Evolutionary conservation across 805 yeast genomes (phyloP).

Genomic region (Nakazawaea molendinolei): DNA sequence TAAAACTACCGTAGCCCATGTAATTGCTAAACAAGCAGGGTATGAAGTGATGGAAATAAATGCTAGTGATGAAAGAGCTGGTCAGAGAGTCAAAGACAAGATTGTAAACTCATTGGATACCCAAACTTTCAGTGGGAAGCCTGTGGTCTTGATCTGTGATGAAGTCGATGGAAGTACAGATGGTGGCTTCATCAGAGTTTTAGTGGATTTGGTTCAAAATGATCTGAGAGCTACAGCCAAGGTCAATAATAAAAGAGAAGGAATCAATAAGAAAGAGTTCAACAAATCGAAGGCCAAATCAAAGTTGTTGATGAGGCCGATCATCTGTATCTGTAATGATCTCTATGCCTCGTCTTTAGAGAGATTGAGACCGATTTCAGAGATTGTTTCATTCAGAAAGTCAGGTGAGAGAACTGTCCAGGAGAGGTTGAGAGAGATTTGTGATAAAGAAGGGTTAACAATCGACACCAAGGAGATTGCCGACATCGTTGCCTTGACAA

Average conservation of each 20-base stretch:
- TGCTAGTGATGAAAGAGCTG: conserved; percentile 76
- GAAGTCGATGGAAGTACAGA: conserved; percentile 83
- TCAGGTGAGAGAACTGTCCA: conserved; percentile 43
- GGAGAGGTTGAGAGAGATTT: conserved; percentile 43
- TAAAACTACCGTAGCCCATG: conserved; percentile 83
- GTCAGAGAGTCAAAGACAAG: conserved; percentile 46
- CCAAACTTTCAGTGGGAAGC: conserved; percentile 60
- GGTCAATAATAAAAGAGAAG: conserved; percentile 17
- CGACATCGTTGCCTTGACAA: conserved; percentile 62
- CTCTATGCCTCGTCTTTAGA: conserved; percentile 71
- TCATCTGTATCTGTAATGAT: conserved; percentile 89
- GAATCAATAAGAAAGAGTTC: conserved; percentile 19
- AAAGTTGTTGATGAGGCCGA: conserved; percentile 64
- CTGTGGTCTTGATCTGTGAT: conserved; percentile 80
- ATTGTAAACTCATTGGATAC: conserved; percentile 58
- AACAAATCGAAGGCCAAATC: conserved; percentile 26
- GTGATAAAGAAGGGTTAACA: conserved; percentile 45
- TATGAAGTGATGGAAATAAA: conserved; percentile 78
- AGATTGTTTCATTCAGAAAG: conserved; percentile 58
- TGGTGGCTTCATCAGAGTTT: conserved; percentile 48
- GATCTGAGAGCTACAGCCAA: conserved; percentile 49
- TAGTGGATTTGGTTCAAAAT: conserved; percentile 49
- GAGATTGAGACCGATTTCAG: conserved; percentile 65
- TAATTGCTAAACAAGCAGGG: conserved; percentile 75
- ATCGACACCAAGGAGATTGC: conserved; percentile 46